A percentile compares a stretch with the other conserved stretches of the same genome.
Conservation (phyloP, 2,329 filamentous ascomycete species). For the Chalaropsis thielavioides region DNA sequence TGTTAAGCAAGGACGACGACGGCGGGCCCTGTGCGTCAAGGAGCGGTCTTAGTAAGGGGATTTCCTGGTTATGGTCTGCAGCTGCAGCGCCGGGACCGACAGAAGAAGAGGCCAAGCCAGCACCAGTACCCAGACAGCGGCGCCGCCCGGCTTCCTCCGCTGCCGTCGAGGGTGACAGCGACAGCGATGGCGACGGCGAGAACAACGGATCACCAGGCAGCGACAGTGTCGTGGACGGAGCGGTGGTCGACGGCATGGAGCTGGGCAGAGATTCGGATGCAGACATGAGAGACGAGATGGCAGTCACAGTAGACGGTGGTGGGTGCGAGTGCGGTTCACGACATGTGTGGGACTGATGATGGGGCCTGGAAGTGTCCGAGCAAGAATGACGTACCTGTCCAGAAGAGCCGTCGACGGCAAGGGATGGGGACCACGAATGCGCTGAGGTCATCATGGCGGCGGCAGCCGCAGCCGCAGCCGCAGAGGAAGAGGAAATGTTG, state of each 20-base stretch:
- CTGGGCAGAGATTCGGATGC: not conserved
- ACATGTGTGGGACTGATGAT: conserved; percentile 1
- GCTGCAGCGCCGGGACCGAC: not conserved
- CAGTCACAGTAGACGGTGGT: not conserved
- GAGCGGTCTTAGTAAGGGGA: conserved; percentile 16
- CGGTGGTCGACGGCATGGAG: not conserved
- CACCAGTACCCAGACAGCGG: conserved; percentile 21
- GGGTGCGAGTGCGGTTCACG: not conserved
- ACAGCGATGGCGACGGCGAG: conserved; percentile 26
- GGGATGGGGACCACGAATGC: conserved; percentile 1
- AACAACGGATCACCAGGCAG: conserved; percentile 14
- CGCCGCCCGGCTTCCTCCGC: not conserved
- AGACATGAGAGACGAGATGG: conserved; percentile 7
- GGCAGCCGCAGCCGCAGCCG: conserved; percentile 1
- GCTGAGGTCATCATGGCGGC: not conserved
- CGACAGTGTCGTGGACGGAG: conserved; percentile 11
- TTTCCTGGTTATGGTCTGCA: not conserved
- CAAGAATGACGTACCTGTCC: conserved; percentile 9
- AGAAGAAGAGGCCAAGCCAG: not conserved
- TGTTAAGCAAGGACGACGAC: conserved; percentile 22
- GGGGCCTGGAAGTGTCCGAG: not conserved
- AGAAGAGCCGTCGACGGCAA: not conserved
- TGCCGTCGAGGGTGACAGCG: conserved; percentile 19
- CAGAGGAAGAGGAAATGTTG: conserved; percentile 9
- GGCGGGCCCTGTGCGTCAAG: conserved; percentile 22